Percentiles rank a stretch among this genome's conserved stretches.
phyloP scores from a whole-genome alignment of 1,139 yeast species.

The Debaryomyces singareniensis region DNA sequence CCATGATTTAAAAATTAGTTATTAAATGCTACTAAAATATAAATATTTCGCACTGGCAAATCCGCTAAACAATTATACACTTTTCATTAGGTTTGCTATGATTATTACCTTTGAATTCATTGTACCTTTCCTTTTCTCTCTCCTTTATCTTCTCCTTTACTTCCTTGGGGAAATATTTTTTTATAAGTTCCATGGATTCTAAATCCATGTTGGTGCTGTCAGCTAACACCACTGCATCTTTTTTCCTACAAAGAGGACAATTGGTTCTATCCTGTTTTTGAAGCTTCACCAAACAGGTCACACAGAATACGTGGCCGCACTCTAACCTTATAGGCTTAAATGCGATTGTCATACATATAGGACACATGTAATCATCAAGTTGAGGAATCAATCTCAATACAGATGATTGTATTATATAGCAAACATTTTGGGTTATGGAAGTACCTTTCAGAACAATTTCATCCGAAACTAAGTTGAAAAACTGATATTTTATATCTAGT shows the following conservation, averaged over 20 bases:
- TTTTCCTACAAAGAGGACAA: slow-evolving; percentile 62
- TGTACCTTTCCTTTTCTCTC: slow-evolving; percentile 48
- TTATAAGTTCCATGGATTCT: slow-evolving; percentile 47
- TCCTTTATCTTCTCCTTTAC: slow-evolving; percentile 56
- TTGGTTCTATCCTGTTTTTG: slow-evolving; percentile 51
- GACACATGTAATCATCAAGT: slow-evolving; percentile 68
- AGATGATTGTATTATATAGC: slow-evolving; percentile 49
- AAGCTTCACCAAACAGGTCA: slow-evolving; percentile 61
- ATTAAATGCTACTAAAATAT: neutral
- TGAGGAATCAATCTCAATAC: slow-evolving; percentile 60
- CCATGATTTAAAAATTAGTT: slow-evolving; percentile 12
- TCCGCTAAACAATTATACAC: slow-evolving; percentile 8
- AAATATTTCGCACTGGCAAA: slow-evolving; percentile 2
- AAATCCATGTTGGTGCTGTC: slow-evolving; percentile 55
- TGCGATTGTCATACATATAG: slow-evolving; percentile 64
- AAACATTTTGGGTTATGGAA: slow-evolving; percentile 50
- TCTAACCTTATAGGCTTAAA: slow-evolving; percentile 60
- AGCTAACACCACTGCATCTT: slow-evolving; percentile 48
- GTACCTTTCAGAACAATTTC: slow-evolving; percentile 41
- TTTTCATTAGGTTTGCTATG: too few species aligned
- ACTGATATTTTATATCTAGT: slow-evolving; percentile 40
- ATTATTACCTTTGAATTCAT: slow-evolving; percentile 19
- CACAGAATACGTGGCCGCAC: slow-evolving; percentile 67
- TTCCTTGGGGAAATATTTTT: slow-evolving; percentile 59
- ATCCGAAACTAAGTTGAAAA: slow-evolving; percentile 43